Base-by-base conservation (phyloP, 768 basidiomycete species). In the Tulasnella sp. region DNA sequence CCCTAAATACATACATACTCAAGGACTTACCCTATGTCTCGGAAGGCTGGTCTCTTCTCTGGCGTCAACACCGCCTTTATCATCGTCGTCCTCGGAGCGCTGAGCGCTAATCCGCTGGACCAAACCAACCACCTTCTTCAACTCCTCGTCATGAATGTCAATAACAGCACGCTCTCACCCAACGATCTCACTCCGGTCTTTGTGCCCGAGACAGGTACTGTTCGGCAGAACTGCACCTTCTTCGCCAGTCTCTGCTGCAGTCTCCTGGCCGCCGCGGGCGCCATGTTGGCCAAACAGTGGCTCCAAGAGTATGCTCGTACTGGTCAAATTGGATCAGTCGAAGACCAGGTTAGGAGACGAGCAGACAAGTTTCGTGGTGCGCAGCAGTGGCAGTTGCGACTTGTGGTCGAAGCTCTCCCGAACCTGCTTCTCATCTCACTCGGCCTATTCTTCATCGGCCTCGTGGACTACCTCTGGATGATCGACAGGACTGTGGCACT, bases 221-320 rank as follows among this genome's bases (percentile, higher is more conserved):
- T 47, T 11, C 15, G 19, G n/a, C 38, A 27, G 38, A 56, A 44
- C 24, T 56, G 42, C 29, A 26, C 44, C 55, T 42, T 56, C 10
- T n/a, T 56, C 4, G 38, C 41, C 7, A 56, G 55, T 26, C 42
- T 56, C 27, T 56, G 42, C 24, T 29, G 38, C 41, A 44, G 42
- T 27, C 42, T 56, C n/a, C 9, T 45, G 7, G 43, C 55, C 15
- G 15, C 55, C 3, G 21, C 44, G 19, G 41, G 55, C 10, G 55
- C 55, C 10, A 30, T 56, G 55, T n/a, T 56, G 15, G 55, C 34
- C 21, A 56, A 56, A 15, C 34, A 56, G 29, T 56, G 55, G 55
- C n/a, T 56, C 4, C 24, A 24, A 30, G 23, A 23, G 19, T 56
- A 56, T 26, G 41, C 34, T 27, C 41, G 42, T 11, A 27, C 41